Base-by-base conservation (phyloP, 2,329 filamentous ascomycete genomes). In the Colletotrichum sidae region DNA sequence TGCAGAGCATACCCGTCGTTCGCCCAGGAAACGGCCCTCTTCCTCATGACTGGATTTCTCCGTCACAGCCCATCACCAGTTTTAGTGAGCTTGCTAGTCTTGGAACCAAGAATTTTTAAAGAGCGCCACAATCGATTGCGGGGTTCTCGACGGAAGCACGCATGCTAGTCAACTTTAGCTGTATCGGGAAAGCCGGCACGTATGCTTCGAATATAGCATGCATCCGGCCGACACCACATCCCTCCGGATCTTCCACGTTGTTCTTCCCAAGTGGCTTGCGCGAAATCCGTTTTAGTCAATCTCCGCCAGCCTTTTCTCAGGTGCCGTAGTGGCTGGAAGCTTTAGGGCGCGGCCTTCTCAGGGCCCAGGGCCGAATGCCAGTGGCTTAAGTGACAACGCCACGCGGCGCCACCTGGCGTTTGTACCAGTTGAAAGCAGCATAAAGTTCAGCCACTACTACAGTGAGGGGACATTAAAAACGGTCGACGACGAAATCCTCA, bases 21-120 rank as follows among this genome's bases (percentile, higher is more conserved):
- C 84, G 92, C 60, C 89, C 90, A 13, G 92, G 92, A 11, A 96
- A 96, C 77, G 85, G 87, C 42, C 83, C 83, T 37, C 78, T 94
- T 68, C 80, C 84, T 10, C 76, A 79, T 17, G 81, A 83, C 34
- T 81, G 88, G 57, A 71, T 70, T 51, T 69, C 81, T 55, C 72
- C 76, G 34, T 66, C 66, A 41, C 64, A 74, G 50, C 78, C 76
- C 42, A 73, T 82, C 63, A 63, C 68, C 55, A 75, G 77, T 68
- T 80, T 81, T 67, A 71, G 51, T 15, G 67, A 68, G 34, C 51
- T 68, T 41, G 42, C 53, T 41, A 42, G 53, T 56, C 46, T 65
- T 34, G 60, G 60, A 34, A 50, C 45, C 33, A 49, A 47, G 13
- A 15, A 63, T 15, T 15, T 15, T 34, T 66, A 13, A 66, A 15